These are phyloP conservation scores for Fusarium odoratissimum DNA, from an alignment of 2,329 filamentous ascomycete species.

Conservation along the genomic window DNA sequence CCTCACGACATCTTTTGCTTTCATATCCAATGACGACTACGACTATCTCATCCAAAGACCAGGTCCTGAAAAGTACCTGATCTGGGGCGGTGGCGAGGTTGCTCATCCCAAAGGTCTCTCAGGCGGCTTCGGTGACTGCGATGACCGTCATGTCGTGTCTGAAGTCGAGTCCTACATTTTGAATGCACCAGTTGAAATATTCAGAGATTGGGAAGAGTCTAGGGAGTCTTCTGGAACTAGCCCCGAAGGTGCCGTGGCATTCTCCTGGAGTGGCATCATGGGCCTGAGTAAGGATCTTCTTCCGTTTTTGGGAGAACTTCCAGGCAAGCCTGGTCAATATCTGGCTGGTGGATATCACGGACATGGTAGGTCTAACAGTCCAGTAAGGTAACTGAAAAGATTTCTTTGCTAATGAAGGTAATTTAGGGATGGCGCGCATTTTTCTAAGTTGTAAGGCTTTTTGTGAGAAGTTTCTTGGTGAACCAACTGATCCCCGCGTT, in stretches of 20 bases:
- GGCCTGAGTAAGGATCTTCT: neutral
- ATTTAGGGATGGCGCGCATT: neutral
- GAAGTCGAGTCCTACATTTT: neutral
- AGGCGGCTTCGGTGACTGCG: neutral
- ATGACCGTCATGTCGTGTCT: neutral
- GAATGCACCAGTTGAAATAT: neutral
- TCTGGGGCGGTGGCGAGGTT: neutral
- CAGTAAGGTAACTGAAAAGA: neutral
- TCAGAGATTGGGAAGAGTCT: neutral
- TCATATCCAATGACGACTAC: neutral
- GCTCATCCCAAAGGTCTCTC: neutral
- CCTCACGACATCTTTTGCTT: neutral
- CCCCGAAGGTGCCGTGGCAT: neutral
- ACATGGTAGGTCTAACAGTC: neutral
- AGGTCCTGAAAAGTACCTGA: neutral
- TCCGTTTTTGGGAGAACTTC: neutral
- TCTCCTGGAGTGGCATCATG: constrained; percentile 1
- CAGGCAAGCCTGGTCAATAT: neutral
- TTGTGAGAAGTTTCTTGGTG: neutral
- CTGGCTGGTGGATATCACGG: neutral
- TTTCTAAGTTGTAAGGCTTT: neutral
- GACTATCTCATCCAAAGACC: neutral
- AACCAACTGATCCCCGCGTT: neutral
- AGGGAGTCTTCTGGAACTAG: neutral
- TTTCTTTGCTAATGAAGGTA: neutral